These are phyloP conservation scores for Pyronema omphalodes DNA, from an alignment of 495 filamentous ascomycete genomes.

Conservation along the genomic window DNA sequence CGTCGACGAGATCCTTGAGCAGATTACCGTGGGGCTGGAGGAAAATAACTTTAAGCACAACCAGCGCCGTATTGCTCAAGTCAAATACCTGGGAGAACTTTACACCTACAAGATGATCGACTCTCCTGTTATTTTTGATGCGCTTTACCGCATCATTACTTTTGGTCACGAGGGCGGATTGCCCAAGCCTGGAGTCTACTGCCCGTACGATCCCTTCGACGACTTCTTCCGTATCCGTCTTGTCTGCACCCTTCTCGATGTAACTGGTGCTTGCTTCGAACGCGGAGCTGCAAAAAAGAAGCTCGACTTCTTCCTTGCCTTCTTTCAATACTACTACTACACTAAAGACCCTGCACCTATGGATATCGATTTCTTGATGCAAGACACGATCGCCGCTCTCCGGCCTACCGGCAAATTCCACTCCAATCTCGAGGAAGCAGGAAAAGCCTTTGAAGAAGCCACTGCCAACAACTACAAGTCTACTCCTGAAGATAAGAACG, in stretches of 20 bases:
- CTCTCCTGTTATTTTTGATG: constrained; percentile 87
- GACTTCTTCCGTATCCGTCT: constrained; percentile 91
- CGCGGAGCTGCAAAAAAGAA: constrained; percentile 87
- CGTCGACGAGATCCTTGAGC: constrained; percentile 79
- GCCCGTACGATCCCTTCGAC: constrained; percentile 66
- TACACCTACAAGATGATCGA: constrained; percentile 98
- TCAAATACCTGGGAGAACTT: constrained; percentile 90
- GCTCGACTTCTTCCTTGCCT: constrained; percentile 92
- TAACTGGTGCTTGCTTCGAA: constrained; percentile 91
- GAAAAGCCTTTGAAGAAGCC: constrained; percentile 66
- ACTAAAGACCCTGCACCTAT: constrained; percentile 87
- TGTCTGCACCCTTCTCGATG: constrained; percentile 76
- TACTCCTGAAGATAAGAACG: constrained; percentile 40
- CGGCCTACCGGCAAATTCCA: constrained; percentile 84
- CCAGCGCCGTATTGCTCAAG: constrained; percentile 83
- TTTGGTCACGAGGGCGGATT: constrained; percentile 77
- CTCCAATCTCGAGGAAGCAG: constrained; percentile 63
- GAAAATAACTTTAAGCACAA: constrained; percentile 96
- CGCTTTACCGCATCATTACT: constrained; percentile 80
- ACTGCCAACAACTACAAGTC: constrained; percentile 71
- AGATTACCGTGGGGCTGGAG: constrained; percentile 74
- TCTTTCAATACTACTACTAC: constrained; percentile 91
- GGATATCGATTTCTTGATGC: constrained; percentile 93
- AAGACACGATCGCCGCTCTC: constrained; percentile 69
- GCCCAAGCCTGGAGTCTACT: constrained; percentile 56